phyloP scores from a whole-genome alignment of 2,329 filamentous ascomycete species.

The Thermomyces lanuginosus region DNA sequence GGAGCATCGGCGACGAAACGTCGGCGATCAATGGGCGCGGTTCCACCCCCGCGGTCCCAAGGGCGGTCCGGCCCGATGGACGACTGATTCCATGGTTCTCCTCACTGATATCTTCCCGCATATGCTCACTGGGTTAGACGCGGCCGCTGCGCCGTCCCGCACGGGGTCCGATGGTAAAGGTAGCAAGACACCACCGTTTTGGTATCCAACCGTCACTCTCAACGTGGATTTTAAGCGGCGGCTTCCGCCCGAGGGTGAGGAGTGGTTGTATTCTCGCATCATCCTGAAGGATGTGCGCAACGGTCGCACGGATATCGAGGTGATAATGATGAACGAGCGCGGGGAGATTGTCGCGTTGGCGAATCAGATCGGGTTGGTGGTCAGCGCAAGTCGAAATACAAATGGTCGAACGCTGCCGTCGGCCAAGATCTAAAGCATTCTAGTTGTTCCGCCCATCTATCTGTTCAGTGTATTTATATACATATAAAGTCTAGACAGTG shows the following conservation, averaged over 20 bases:
- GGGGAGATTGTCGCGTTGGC: conserved; percentile 52
- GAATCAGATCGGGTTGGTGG: conserved; percentile 49
- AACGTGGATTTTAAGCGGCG: conserved; percentile 63
- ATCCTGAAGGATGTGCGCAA: conserved; percentile 51
- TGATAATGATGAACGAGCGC: conserved; percentile 47
- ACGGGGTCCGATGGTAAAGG: conserved; percentile 13
- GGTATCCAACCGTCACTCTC: conserved; percentile 62
- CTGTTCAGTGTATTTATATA: conserved; percentile 3
- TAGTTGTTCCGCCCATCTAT: background rate
- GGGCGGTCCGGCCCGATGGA: conserved; percentile 36
- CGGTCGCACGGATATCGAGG: conserved; percentile 58
- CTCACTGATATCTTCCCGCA: conserved; percentile 54
- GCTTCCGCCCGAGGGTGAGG: conserved; percentile 49
- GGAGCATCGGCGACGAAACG: conserved; percentile 7
- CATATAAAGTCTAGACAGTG: conserved; percentile 1
- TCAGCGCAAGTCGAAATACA: conserved; percentile 49
- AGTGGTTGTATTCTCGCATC: conserved; percentile 55
- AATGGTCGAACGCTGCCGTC: conserved; percentile 22
- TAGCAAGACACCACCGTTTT: conserved; percentile 29
- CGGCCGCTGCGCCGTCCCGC: conserved; percentile 14
- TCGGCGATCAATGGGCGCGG: conserved; percentile 51
- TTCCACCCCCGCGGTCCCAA: conserved; percentile 35
- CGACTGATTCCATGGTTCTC: conserved; percentile 46
- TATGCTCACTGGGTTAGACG: conserved; percentile 38
- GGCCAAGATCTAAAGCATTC: conserved; percentile 2